phyloP scores from a whole-genome alignment of 495 filamentous ascomycete genomes.

The Chaetomidium leptoderma region DNA sequence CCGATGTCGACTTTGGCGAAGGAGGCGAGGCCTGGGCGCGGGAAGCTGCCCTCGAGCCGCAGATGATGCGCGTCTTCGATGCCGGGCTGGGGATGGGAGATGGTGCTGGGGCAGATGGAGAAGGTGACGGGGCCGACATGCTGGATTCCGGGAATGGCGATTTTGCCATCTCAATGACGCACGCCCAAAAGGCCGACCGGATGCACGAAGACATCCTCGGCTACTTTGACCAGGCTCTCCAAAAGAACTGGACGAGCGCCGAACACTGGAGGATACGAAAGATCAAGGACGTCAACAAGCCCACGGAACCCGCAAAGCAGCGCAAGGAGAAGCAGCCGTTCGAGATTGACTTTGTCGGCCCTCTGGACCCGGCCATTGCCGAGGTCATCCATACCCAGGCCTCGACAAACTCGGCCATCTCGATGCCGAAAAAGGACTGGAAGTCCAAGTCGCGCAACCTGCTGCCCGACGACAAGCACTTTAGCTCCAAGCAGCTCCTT shows the following conservation, averaged over 20 bases:
- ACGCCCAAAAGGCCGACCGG: slow-evolving; percentile 53
- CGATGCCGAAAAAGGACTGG: slow-evolving; percentile 87
- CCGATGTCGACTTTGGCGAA: slow-evolving; percentile 66
- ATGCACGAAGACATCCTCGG: slow-evolving; percentile 88
- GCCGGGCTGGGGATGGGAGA: slow-evolving; percentile 51
- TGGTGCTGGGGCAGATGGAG: slow-evolving; percentile 49
- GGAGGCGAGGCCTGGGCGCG: slow-evolving; percentile 70
- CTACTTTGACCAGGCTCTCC: slow-evolving; percentile 92
- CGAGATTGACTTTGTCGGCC: slow-evolving; percentile 80
- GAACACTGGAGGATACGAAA: slow-evolving; percentile 97
- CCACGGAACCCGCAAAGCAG: slow-evolving; percentile 50
- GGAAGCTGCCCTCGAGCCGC: slow-evolving; percentile 61
- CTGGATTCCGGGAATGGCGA: slow-evolving; percentile 55
- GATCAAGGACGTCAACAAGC: slow-evolving; percentile 77
- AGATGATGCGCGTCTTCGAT: slow-evolving; percentile 56
- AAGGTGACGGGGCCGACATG: slow-evolving; percentile 58
- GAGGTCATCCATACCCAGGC: slow-evolving; percentile 82
- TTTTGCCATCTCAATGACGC: slow-evolving; percentile 69
- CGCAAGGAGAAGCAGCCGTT: slow-evolving; percentile 96
- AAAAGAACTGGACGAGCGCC: slow-evolving; percentile 97
- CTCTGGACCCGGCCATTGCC: slow-evolving; percentile 64
- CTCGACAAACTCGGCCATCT: slow-evolving; percentile 73
- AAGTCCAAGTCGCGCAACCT: slow-evolving; percentile 89
- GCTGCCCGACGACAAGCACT: slow-evolving; percentile 96
- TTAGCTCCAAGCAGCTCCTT: slow-evolving; percentile 86